Percentiles rank a stretch among this genome's conserved stretches.
phyloP scores from a whole-genome alignment of 2,329 filamentous ascomycete species.

The Davidsoniella virescens region DNA sequence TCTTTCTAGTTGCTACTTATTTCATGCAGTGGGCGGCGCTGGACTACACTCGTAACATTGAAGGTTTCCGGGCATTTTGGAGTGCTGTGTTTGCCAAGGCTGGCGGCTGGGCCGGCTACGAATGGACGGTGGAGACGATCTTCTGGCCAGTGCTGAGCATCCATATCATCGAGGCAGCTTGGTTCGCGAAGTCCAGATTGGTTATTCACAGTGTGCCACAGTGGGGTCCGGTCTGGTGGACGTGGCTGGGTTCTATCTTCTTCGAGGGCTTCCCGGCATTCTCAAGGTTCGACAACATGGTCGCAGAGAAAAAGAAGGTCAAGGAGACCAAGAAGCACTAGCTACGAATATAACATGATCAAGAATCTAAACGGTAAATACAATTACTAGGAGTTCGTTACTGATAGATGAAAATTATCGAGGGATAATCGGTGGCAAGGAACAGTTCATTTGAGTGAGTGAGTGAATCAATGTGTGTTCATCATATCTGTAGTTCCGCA shows the following conservation, averaged over 20 bases:
- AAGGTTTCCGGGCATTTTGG: slow-evolving; percentile 31
- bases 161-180: slow-evolving; percentile 47
- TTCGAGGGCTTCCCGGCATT: slow-evolving; percentile 38
- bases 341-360: background rate
- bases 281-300: slow-evolving; percentile 27
- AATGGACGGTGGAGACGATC: slow-evolving; percentile 41
- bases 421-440: background rate
- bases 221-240: slow-evolving; percentile 33
- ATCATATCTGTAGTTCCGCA: too few relatives aligned
- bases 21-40: slow-evolving; percentile 22
- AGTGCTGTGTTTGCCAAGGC: slow-evolving; percentile 31
- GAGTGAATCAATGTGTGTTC: too few relatives aligned
- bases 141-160: slow-evolving; percentile 42
- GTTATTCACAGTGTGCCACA: slow-evolving; percentile 30
- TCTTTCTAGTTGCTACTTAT: slow-evolving; percentile 38
- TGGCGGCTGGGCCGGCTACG: slow-evolving; percentile 40
- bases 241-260: slow-evolving; percentile 36
- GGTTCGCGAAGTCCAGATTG: slow-evolving; percentile 33
- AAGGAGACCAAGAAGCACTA: slow-evolving; percentile 27
- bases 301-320: slow-evolving; percentile 24
- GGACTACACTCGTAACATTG: slow-evolving; percentile 14
- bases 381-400: too few relatives aligned
- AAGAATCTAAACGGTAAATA: too few relatives aligned
- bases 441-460: too few relatives aligned
- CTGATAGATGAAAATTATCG: too few relatives aligned